Evolutionary conservation across 2,329 filamentous ascomycete genomes (phyloP).

Genomic region (Aspergillus aculeatinus): DNA sequence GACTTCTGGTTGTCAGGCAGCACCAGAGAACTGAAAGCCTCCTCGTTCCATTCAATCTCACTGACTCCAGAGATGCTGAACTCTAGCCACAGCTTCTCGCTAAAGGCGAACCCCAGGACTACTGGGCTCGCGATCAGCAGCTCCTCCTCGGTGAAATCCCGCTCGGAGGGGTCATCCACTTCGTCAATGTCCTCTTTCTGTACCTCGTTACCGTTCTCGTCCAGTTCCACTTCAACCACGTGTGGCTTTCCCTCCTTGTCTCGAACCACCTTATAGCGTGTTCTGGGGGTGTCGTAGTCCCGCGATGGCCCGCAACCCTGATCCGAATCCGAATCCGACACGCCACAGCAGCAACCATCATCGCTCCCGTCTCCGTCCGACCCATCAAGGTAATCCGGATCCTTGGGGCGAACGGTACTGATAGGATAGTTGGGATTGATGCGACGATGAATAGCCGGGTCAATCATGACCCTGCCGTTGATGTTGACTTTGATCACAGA

Average conservation of each 20-base stretch:
- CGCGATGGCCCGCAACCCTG: conserved; percentile 38
- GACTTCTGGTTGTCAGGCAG: conserved; percentile 63
- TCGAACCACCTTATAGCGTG: conserved; percentile 55
- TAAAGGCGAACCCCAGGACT: conserved; percentile 82
- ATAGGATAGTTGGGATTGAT: conserved; percentile 85
- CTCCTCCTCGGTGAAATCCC: conserved; percentile 75
- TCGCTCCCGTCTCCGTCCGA: conserved; percentile 42
- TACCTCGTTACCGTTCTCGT: conserved; percentile 57
- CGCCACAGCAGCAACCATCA: conserved; percentile 41
- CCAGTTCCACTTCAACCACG: conserved; percentile 56
- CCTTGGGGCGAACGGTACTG: conserved; percentile 70
- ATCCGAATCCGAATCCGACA: conserved; percentile 37
- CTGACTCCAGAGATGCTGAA: conserved; percentile 76
- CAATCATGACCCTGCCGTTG: conserved; percentile 84
- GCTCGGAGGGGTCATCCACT: conserved; percentile 37
- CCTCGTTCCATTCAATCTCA: conserved; percentile 81
- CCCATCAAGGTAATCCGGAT: conserved; percentile 60
- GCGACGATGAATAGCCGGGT: conserved; percentile 75
- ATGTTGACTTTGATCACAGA: conserved; percentile 76
- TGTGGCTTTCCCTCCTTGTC: conserved; percentile 54
- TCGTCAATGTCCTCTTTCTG: conserved; percentile 57
- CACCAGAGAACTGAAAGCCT: conserved; percentile 79
- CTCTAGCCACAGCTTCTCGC: conserved; percentile 87
- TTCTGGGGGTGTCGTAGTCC: conserved; percentile 34
- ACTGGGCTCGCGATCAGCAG: conserved; percentile 80